Conservation (phyloP, 352 stramenopile species). For the Globisporangium recalcitrans region DNA sequence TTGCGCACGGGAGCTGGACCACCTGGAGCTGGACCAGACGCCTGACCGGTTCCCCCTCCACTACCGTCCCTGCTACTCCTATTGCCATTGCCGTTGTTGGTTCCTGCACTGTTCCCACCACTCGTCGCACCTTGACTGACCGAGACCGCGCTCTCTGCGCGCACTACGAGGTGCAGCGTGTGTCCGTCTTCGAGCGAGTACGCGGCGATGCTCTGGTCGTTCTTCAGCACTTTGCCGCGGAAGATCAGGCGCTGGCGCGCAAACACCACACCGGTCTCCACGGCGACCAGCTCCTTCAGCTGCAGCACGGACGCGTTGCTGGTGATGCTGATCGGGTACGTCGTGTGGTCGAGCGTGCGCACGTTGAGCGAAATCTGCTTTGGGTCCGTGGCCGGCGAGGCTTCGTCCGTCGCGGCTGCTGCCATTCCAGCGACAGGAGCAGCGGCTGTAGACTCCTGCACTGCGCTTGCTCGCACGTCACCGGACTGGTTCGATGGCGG, state of each 20-base stretch:
- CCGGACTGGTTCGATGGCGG: neutral
- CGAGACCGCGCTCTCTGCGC: constrained; percentile 25
- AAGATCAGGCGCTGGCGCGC: constrained; percentile 83
- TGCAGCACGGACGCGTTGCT: constrained; percentile 65
- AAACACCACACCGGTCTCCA: constrained; percentile 65
- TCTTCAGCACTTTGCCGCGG: constrained; percentile 83
- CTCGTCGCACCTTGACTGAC: neutral
- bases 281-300: constrained; percentile 65
- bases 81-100: neutral
- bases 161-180: constrained; percentile 73
- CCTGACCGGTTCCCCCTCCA: no score
- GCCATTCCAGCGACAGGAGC: neutral
- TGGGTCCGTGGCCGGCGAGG: neutral
- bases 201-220: constrained; percentile 63
- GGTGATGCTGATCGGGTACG: constrained; percentile 62
- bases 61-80: neutral
- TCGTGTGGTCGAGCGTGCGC: constrained; percentile 79
- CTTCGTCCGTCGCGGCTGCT: constrained; percentile 7
- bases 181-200: constrained; percentile 82
- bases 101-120: neutral
- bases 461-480: neutral
- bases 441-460: neutral
- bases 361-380: constrained; percentile 66
- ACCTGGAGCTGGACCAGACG: neutral
- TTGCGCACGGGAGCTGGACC: constrained; percentile 16